Evolutionary conservation across 805 yeast genomes (phyloP), one percentile per base, ranked within the genome.

Genomic region (Kuraishia floccosa): DNA sequence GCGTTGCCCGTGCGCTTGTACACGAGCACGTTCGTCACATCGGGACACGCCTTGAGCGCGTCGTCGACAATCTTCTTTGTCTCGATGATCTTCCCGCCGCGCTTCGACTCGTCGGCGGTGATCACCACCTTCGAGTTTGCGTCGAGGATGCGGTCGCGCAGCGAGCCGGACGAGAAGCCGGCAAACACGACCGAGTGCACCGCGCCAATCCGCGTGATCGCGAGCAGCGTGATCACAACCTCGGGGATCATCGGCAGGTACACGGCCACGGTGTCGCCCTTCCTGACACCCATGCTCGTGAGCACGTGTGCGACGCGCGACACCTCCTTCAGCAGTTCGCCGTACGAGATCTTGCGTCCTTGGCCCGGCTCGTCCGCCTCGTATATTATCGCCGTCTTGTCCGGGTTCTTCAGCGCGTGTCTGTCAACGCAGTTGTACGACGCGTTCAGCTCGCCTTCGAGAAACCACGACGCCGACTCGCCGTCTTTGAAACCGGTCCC

Each of bases 171-270:
- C 6, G 81, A 72, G 55, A 82, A 82, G 5, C 94, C 94, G 18
- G 93, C 93, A 60, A 82, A 82, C 20, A 82, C 78, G 23, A 81
- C 91, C 3, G 89, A 78, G 54, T 82, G 94, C 37, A 81, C 62
- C 10, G 93, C 94, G 45, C 94, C 93, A 39, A 82, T 61, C 56
- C 94, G 67, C 25, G 72, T 69, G 47, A 81, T 78, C 17, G 94
- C 93, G 55, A 82, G 58, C 62, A 82, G 56, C 17, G 91, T 72
- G 35, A 78, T 61, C 31, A 82, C 57, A 24, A 91, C 87, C 50
- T 80, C 83, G 28, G 87, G 80, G 39, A 76, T 77, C 91, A 81
- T 82, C 45, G 94, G 94, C 61, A 82, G 63, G 52, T 82, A 82
- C 32, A 82, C 81, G 16, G 91, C 91, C 35, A 82, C 89, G 12